These are phyloP conservation scores for Botrytis pseudocinerea DNA, from an alignment of 2,329 filamentous ascomycete species.

Conservation along the genomic window DNA sequence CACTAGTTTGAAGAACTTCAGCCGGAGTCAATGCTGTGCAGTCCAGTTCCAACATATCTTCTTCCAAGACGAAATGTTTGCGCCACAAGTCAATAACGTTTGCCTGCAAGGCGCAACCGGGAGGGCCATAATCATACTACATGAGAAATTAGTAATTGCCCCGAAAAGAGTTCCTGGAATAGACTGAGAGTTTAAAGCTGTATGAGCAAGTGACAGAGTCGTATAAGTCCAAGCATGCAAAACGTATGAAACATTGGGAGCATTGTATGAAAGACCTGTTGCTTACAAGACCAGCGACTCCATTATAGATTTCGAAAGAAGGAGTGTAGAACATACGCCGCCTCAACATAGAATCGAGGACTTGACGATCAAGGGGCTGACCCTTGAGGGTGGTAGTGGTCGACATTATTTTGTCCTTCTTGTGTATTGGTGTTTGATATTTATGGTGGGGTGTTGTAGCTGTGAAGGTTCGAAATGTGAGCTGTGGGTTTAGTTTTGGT, in stretches of 20 bases:
- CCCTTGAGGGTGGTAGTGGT: constrained; percentile 80
- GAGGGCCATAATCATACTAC: constrained; percentile 38
- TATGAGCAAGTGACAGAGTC: not conserved
- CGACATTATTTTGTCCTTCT: constrained; percentile 48
- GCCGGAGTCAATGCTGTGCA: constrained; percentile 92
- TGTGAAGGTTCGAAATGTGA: constrained; percentile 44
- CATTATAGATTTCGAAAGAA: constrained; percentile 92
- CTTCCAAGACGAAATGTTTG: constrained; percentile 72
- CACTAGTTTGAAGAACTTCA: constrained; percentile 90
- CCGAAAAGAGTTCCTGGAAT: not conserved
- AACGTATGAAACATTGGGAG: not conserved
- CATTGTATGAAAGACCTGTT: not conserved
- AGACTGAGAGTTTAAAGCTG: too few species aligned
- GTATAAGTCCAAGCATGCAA: not conserved
- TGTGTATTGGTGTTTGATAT: constrained; percentile 37
- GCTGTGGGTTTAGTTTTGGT: constrained; percentile 26
- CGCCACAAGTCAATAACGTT: constrained; percentile 72
- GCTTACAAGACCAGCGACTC: constrained; percentile 76
- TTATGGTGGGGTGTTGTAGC: constrained; percentile 40
- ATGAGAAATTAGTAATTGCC: not conserved
- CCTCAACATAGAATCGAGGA: constrained; percentile 81
- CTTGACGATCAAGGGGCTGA: constrained; percentile 79
- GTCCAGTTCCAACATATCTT: constrained; percentile 74
- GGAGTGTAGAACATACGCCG: constrained; percentile 93
- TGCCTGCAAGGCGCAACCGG: constrained; percentile 67